Evolutionary conservation across 2,329 filamentous ascomycete species (phyloP).

Genomic region (Byssothecium circinans): DNA sequence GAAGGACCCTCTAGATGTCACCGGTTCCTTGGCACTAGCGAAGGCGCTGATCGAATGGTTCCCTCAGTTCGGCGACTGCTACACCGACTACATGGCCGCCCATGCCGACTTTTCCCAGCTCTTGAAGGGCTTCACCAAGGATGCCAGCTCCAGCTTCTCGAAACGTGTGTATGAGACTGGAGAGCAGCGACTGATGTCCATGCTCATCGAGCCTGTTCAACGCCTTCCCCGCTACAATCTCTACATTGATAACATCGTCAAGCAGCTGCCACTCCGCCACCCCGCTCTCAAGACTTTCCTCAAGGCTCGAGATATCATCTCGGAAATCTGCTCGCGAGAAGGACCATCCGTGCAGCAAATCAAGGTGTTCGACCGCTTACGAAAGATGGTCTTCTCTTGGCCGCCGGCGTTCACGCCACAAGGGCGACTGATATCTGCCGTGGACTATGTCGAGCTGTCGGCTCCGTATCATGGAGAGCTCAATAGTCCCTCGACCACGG

Average conservation of each 20-base stretch:
- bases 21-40: constrained; percentile 76
- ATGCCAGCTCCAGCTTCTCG: constrained; percentile 79
- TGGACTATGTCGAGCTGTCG: constrained; percentile 75
- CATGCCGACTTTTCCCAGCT: constrained; percentile 85
- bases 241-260: constrained; percentile 92
- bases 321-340: constrained; percentile 94
- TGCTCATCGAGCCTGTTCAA: constrained; percentile 95
- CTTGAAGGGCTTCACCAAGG: constrained; percentile 73
- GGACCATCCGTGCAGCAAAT: constrained; percentile 69
- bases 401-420: constrained; percentile 69
- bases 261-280: constrained; percentile 81
- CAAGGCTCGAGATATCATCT: constrained; percentile 88
- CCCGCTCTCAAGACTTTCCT: constrained; percentile 81
- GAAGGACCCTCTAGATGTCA: constrained; percentile 64
- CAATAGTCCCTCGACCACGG: constrained; percentile 47
- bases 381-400: constrained; percentile 77
- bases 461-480: constrained; percentile 66
- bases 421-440: constrained; percentile 77
- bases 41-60: constrained; percentile 88
- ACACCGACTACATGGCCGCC: constrained; percentile 88
- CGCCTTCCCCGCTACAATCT: constrained; percentile 91
- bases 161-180: constrained; percentile 79
- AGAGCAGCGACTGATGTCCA: constrained; percentile 86
- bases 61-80: constrained; percentile 85
- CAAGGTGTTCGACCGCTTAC: constrained; percentile 72